Evolutionary conservation across 2,329 filamentous ascomycete species (phyloP).

Genomic region (Coniochaeta ligniaria): DNA sequence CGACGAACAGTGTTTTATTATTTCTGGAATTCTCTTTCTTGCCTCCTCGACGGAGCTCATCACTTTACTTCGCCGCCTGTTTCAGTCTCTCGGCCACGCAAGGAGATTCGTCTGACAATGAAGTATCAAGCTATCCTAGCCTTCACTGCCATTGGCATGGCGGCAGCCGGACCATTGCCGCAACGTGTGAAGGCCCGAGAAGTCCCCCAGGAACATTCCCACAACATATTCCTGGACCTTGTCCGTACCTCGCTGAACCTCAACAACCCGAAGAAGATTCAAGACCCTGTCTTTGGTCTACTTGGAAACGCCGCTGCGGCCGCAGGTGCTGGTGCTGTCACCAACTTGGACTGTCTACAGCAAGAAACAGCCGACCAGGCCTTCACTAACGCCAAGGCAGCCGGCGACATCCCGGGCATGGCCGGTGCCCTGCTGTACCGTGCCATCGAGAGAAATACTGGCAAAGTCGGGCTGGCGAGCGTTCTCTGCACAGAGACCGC

Average conservation of each 20-base stretch:
- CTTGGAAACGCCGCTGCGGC: slow-evolving; percentile 35
- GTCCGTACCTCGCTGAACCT: slow-evolving; percentile 28
- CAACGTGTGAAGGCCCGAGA: slow-evolving; percentile 26
- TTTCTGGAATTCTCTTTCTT: not conserved
- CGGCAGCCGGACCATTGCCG: slow-evolving; percentile 5
- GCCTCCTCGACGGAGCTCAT: slow-evolving; percentile 5
- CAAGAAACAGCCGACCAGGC: slow-evolving; percentile 33
- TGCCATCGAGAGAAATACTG: slow-evolving; percentile 35
- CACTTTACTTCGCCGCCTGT: not conserved
- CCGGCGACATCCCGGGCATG: slow-evolving; percentile 31
- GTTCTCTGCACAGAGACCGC: slow-evolving; percentile 31
- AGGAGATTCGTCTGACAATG: not conserved
- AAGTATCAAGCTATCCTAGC: slow-evolving; percentile 9
- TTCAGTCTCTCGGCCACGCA: not conserved
- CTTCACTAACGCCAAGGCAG: slow-evolving; percentile 36
- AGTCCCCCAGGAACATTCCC: slow-evolving; percentile 45
- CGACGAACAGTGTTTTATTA: not conserved
- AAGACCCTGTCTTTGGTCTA: slow-evolving; percentile 21
- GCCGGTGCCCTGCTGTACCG: slow-evolving; percentile 33
- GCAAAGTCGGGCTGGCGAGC: slow-evolving; percentile 28
- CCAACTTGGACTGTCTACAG: slow-evolving; percentile 10
- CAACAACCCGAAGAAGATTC: slow-evolving; percentile 39
- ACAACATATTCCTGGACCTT: slow-evolving; percentile 33
- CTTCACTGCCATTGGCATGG: slow-evolving; percentile 8
- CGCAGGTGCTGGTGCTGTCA: slow-evolving; percentile 19